Base-by-base conservation (phyloP, 495 filamentous ascomycete genomes). In the Hypoxylon trugodes region DNA sequence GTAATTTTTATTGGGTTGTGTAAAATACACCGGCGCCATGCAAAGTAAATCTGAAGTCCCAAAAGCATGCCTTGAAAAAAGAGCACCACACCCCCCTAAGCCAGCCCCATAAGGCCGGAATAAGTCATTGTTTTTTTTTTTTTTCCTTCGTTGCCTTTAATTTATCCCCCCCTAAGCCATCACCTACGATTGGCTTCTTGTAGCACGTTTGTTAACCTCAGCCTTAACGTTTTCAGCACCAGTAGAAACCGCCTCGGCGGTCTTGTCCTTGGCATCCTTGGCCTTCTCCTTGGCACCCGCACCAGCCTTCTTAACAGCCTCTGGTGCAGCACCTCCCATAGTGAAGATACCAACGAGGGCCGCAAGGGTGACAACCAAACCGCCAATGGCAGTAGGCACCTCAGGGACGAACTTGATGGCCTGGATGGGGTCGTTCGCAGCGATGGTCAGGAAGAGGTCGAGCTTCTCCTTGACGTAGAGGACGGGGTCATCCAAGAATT, bases 321-420 rank as follows among this genome's bases (percentile, higher is more conserved):
- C 71, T 6, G 79, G 77, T 10, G 79, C 75, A 36, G 76, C 64
- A 26, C 77, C 65, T 46, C 77, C 69, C 25, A 72, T 72, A 21
- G 74, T 59, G 49, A 86, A 61, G 53, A 87, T 82, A 46, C 89
- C 77, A 47, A 93, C 71, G 58, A 96, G 62, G 54, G 88, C 82
- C 40, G 93, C 77, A 64, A 96, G 72, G 42, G 89, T 86, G 50
- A 89, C 75, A 45, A 87, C 73, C 60, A 93, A 68, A 49, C 87
- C 89, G 70, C 80, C 86, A 69, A 96, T 74, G 66, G 87, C 89
- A 73, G 87, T 93, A 61, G 92, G 91, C 68, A 96, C 86, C 74
- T 97, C 96, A 58, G 96, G 96, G 47, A 96, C 87, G 63, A 90
- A 90, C 81, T 93, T 92, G 77, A 94, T 83, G 42, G 96, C 96